phyloP scores from a whole-genome alignment of 768 basidiomycete species.

The Leucocoprinus sp. region DNA sequence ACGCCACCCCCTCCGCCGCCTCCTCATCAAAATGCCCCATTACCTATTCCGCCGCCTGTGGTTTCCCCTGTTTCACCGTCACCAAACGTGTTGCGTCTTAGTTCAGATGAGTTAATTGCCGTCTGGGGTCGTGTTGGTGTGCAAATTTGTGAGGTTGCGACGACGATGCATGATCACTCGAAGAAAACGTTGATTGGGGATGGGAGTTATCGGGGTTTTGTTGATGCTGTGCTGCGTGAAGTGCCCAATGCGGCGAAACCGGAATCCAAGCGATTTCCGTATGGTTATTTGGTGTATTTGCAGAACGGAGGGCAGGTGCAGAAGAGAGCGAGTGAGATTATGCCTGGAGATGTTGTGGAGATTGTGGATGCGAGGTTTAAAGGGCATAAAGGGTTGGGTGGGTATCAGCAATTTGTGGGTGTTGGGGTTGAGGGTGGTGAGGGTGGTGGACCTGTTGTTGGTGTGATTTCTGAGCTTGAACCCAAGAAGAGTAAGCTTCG shows the following conservation, averaged over 20 bases:
- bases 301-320: slow-evolving; percentile 63
- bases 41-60: slow-evolving; percentile 10
- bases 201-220: slow-evolving; percentile 76
- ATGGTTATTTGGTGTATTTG: slow-evolving; percentile 70
- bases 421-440: too few relatives aligned
- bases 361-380: slow-evolving; percentile 64
- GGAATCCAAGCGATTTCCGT: slow-evolving; percentile 27
- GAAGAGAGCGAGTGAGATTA: slow-evolving; percentile 68
- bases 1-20: background rate
- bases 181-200: slow-evolving; percentile 77
- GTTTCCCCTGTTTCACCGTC: slow-evolving; percentile 5
- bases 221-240: slow-evolving; percentile 53
- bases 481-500: slow-evolving; percentile 79
- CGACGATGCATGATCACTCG: slow-evolving; percentile 61
- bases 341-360: slow-evolving; percentile 79
- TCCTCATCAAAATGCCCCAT: slow-evolving; percentile 10
- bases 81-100: slow-evolving; percentile 28
- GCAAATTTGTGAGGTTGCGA: slow-evolving; percentile 64
- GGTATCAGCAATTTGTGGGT: slow-evolving; percentile 58
- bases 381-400: slow-evolving; percentile 76
- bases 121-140: slow-evolving; percentile 72
- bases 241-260: slow-evolving; percentile 49
- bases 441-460: slow-evolving; percentile 49
- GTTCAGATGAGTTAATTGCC: slow-evolving; percentile 59
- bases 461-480: slow-evolving; percentile 77